Percentiles rank a stretch among this genome's conserved stretches.
phyloP scores from a whole-genome alignment of 1,284 basidiomycete species.

The Chalciporus sp. region DNA sequence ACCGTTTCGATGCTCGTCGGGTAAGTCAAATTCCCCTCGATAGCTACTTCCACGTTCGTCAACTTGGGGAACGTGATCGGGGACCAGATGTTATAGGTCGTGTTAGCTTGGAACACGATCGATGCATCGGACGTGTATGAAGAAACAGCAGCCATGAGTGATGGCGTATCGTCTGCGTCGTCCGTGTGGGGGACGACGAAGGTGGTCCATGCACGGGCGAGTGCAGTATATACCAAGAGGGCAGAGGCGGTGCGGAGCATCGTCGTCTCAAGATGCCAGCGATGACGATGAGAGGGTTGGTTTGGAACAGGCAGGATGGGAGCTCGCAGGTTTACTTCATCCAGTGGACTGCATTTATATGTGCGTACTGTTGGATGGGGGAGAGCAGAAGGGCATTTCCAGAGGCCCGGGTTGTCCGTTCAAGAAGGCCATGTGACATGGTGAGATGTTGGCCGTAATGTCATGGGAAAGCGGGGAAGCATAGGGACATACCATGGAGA shows the following conservation, averaged over 20 bases:
- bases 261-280: not conserved
- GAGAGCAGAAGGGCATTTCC: conserved; percentile 35
- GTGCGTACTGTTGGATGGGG: not conserved
- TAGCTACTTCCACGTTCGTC: conserved; percentile 56
- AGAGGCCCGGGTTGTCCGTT: conserved; percentile 41
- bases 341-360: not conserved
- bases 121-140: conserved; percentile 48
- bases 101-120: conserved; percentile 57
- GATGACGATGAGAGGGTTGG: not conserved
- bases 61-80: conserved; percentile 57
- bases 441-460: not conserved
- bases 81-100: conserved; percentile 60
- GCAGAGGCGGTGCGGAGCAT: not conserved
- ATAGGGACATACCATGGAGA: too few species aligned
- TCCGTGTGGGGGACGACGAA: conserved; percentile 52
- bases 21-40: conserved; percentile 62
- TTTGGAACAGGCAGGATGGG: not conserved
- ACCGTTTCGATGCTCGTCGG: conserved; percentile 54
- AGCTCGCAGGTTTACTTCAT: not conserved
- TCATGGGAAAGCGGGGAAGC: too few species aligned
- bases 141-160: conserved; percentile 43
- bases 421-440: not conserved
- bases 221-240: not conserved
- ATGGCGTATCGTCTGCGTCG: conserved; percentile 55
- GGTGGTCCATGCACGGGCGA: conserved; percentile 44